A percentile compares a stretch with the other conserved stretches of the same genome.
Conservation (phyloP, 2,329 filamentous ascomycete genomes). For the Penicillium sp. region DNA sequence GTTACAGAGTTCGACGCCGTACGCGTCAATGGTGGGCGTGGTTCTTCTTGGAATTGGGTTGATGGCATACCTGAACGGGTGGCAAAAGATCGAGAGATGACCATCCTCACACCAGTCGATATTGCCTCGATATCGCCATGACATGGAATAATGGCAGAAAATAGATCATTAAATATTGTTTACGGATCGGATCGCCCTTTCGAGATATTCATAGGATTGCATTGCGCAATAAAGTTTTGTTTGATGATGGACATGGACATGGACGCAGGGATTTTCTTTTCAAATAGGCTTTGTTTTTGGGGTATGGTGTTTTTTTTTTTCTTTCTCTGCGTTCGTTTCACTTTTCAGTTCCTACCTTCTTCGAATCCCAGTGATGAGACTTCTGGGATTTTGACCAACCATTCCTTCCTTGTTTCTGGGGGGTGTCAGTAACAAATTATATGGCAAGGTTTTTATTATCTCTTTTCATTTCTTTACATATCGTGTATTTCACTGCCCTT, state of each 20-base stretch:
- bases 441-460: not conserved
- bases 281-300: slow-evolving; percentile 16
- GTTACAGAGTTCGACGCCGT: slow-evolving; percentile 61
- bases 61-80: slow-evolving; percentile 83
- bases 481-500: not conserved
- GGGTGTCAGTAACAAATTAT: not conserved
- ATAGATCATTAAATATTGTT: slow-evolving; percentile 2
- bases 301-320: slow-evolving; percentile 19
- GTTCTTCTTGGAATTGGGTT: slow-evolving; percentile 76
- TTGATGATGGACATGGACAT: slow-evolving; percentile 1
- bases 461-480: not conserved
- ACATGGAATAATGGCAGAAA: slow-evolving; percentile 3
- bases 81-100: slow-evolving; percentile 59
- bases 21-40: slow-evolving; percentile 77
- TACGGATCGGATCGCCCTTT: not conserved
- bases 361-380: slow-evolving; percentile 24
- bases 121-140: not conserved
- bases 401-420: not conserved
- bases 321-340: slow-evolving; percentile 14
- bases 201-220: not conserved
- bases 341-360: slow-evolving; percentile 17
- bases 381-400: slow-evolving; percentile 17
- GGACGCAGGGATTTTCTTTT: slow-evolving; percentile 15
- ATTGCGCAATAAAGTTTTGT: slow-evolving; percentile 8
- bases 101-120: not conserved